phyloP scores from a whole-genome alignment of 257 asterid species.

The Solanum tarapatanum region DNA sequence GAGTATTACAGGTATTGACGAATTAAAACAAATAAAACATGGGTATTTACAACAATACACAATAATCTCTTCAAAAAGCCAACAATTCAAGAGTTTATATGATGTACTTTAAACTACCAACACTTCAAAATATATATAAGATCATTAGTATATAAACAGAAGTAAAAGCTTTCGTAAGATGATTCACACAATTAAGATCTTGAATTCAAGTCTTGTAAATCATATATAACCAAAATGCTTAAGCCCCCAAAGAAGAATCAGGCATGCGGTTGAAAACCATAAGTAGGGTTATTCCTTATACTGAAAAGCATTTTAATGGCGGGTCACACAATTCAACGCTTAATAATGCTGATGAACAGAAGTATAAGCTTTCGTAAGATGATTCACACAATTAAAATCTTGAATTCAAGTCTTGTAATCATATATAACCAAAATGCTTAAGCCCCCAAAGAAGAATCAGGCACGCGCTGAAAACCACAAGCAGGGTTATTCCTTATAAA shows the following conservation, averaged over 20 bases:
- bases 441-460: not conserved
- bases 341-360: not conserved
- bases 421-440: not conserved
- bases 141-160: not conserved
- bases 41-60: not conserved
- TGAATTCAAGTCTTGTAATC: not conserved
- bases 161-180: not conserved
- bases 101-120: not conserved
- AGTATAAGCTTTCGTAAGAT: not conserved
- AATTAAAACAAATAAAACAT: not conserved
- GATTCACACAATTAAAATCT: not conserved
- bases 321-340: not conserved
- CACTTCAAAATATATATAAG: not conserved
- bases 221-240: not conserved
- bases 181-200: not conserved
- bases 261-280: not conserved
- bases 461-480: not conserved
- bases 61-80: not conserved
- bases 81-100: not conserved
- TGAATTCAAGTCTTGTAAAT: not conserved
- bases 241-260: not conserved
- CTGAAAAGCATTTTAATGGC: not conserved
- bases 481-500: not conserved
- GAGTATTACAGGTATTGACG: not conserved
- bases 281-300: not conserved